These are phyloP conservation scores for Dothiorella sarmentorum DNA, from an alignment of 2,329 filamentous ascomycete species.

Conservation along the genomic window DNA sequence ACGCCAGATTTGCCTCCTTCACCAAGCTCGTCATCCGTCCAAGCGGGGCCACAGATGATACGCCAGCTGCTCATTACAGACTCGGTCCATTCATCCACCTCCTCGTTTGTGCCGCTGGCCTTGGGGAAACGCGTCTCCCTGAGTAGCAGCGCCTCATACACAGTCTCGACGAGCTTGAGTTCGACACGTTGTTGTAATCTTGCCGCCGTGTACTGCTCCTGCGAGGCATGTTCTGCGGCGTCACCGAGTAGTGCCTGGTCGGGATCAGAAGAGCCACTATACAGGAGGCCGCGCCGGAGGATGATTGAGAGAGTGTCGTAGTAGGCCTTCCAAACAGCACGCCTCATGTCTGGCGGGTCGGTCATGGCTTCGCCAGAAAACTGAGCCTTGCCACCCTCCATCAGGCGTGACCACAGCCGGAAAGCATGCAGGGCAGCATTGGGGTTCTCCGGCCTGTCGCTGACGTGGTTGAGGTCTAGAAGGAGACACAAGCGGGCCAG, in stretches of 20 bases:
- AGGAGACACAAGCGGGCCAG: constrained; percentile 73
- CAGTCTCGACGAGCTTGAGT: constrained; percentile 71
- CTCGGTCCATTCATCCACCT: constrained; percentile 79
- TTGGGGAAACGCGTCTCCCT: constrained; percentile 79
- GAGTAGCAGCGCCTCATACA: constrained; percentile 76
- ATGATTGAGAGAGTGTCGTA: constrained; percentile 76
- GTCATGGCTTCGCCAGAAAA: constrained; percentile 23
- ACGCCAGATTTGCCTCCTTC: constrained; percentile 73
- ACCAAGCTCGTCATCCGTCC: constrained; percentile 77
- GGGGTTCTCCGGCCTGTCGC: constrained; percentile 28
- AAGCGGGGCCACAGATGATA: constrained; percentile 72
- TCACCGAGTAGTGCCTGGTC: constrained; percentile 18
- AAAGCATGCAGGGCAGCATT: constrained; percentile 46
- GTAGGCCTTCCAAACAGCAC: constrained; percentile 80
- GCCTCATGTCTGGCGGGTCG: constrained; percentile 37
- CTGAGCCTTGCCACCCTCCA: constrained; percentile 38
- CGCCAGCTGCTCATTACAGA: constrained; percentile 82
- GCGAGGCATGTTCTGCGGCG: constrained; percentile 25
- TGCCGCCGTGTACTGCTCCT: constrained; percentile 26
- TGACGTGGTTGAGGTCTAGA: constrained; percentile 55
- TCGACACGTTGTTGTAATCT: constrained; percentile 62
- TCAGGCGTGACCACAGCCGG: constrained; percentile 66
- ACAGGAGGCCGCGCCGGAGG: constrained; percentile 63
- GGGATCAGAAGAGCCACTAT: constrained; percentile 42
- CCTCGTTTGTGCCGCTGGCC: constrained; percentile 72